Conservation (phyloP, 2,329 filamentous ascomycete species). For the Nemania abortiva region DNA sequence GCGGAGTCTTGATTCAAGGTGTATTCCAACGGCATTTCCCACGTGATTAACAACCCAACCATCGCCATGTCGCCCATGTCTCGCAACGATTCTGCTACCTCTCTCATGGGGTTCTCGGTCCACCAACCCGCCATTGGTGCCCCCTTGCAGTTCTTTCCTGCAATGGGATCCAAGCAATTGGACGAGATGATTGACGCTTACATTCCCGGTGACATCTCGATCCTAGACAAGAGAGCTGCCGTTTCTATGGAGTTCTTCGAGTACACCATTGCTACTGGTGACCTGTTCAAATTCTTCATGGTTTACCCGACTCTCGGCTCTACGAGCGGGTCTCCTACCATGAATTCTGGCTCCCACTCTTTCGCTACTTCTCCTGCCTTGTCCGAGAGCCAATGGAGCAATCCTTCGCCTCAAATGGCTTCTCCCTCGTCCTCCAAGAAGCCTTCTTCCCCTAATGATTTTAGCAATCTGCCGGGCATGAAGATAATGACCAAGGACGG, state of each 20-base stretch:
- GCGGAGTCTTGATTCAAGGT: conserved; percentile 33
- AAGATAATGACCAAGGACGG: conserved; percentile 75
- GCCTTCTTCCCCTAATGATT: conserved; percentile 55
- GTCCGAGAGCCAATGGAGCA: conserved; percentile 61
- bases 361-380: conserved; percentile 64
- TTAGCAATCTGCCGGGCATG: conserved; percentile 71
- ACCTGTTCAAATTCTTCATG: conserved; percentile 71
- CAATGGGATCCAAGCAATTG: conserved; percentile 71
- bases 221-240: conserved; percentile 69
- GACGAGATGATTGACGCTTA: conserved; percentile 71
- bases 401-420: conserved; percentile 47
- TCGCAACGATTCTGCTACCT: conserved; percentile 51
- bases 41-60: conserved; percentile 28
- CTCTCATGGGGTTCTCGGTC: conserved; percentile 67
- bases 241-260: conserved; percentile 72
- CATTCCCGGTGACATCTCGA: conserved; percentile 64
- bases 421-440: conserved; percentile 49
- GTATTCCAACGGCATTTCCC: conserved; percentile 36
- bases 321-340: conserved; percentile 58
- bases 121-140: conserved; percentile 69
- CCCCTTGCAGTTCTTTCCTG: conserved; percentile 73
- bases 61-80: conserved; percentile 54
- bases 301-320: conserved; percentile 58
- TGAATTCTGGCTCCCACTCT: conserved; percentile 61
- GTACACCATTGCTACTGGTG: conserved; percentile 64